Base-by-base conservation (phyloP, 371 early-diverging fungal genomes). In the Mortierella sp. region DNA sequence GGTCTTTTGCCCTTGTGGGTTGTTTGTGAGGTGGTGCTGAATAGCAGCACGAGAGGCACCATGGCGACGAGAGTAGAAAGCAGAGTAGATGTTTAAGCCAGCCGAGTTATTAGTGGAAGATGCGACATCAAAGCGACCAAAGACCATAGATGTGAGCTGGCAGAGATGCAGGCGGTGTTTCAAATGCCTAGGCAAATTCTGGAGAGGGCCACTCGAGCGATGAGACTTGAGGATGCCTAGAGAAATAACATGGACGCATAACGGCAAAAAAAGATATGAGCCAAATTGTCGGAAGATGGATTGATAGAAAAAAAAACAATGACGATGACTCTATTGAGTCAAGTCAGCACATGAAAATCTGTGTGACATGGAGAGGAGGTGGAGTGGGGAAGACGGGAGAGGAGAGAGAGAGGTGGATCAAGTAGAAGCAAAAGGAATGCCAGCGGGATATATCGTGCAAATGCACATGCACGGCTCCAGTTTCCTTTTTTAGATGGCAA, bases 101-200 rank as follows among this genome's bases (percentile, higher is more conserved):
- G 63, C 70, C 0, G 79, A 56, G 54, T 69, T 78, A 65, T 74
- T 70, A 51, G 75, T 74, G 4, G 85, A 86, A 12, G 86, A 83
- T 26, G 86, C 79, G 12, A 86, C 85, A 66, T 89, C 89, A 66
- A 89, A 88, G n/a, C 90, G 85, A 31, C 90, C 90, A 85, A 90
- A 88, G 17, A 89, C 85, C 63, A 90, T 80, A 29, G 87, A 89
- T 12, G 90, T 88, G 28, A 89, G 72, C 67, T 90, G 90, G 64
- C 90, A 89, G 23, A 90, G 84, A 71, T 89, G 87, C 29, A 90
- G 72, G 15, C 90, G 86, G 32, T 89, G 88, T 43, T 89, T 88
- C 68, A 90, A 80, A 53, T 86, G 84, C 17, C 78, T 72, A 49
- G 87, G 86, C 43, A 83, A 68, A 13, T 72, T 77, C 67, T 86